These are phyloP conservation scores for Colletotrichum sp. DNA, from an alignment of 2,329 filamentous ascomycete genomes.

Conservation along the genomic window DNA sequence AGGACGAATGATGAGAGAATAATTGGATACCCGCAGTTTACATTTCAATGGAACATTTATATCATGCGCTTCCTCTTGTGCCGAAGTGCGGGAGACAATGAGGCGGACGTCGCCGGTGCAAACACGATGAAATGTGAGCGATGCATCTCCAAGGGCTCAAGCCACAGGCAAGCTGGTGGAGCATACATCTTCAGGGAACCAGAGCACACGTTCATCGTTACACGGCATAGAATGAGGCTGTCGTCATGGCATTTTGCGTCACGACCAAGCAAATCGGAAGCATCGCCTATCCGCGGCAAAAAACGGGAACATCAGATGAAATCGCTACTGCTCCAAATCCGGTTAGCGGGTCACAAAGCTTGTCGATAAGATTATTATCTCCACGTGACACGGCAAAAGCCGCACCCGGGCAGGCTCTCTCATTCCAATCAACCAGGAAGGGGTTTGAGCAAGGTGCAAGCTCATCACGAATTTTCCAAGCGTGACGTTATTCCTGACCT, in stretches of 20 bases:
- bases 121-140: neutral
- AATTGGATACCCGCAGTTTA: neutral
- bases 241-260: neutral
- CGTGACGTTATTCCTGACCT: neutral
- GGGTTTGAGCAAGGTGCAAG: constrained; percentile 13
- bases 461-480: constrained; percentile 12
- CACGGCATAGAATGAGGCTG: neutral
- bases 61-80: neutral
- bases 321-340: neutral
- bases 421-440: constrained; percentile 13
- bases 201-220: neutral
- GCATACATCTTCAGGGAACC: neutral
- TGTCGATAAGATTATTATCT: neutral
- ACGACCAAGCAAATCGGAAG: neutral
- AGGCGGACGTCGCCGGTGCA: neutral
- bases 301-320: neutral
- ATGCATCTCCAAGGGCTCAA: neutral
- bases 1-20: neutral
- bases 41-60: neutral
- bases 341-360: neutral
- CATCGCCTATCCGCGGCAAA: neutral
- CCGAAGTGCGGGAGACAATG: neutral
- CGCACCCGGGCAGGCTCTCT: constrained; percentile 1
- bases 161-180: neutral
- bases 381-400: constrained; percentile 15